Evolutionary conservation across 345 rosid genomes (phyloP).

Genomic region (Eucalyptus polyanthemos): DNA sequence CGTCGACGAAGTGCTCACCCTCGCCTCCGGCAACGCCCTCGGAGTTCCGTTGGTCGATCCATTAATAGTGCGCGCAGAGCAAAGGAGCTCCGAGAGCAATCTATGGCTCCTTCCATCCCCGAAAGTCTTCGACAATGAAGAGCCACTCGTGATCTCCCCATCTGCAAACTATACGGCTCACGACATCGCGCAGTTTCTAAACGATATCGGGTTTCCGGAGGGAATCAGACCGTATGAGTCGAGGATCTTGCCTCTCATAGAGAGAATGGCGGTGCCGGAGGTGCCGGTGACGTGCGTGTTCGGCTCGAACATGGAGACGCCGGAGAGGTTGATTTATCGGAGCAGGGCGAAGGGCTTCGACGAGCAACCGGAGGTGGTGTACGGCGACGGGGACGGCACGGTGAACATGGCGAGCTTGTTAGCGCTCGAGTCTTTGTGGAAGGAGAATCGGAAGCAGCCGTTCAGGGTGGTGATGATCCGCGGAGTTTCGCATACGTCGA

Average conservation of each 20-base stretch:
- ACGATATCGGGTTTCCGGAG: conserved; percentile 50
- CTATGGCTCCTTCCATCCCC: conserved; percentile 78
- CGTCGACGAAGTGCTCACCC: conserved; percentile 44
- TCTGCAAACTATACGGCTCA: conserved; percentile 32
- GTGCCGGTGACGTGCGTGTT: conserved; percentile 62
- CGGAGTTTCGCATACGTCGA: conserved; percentile 49
- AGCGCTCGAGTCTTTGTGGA: conserved; percentile 40
- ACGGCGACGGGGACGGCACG: conserved; percentile 92
- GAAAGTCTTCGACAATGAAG: conserved; percentile 16
- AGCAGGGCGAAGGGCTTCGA: conserved; percentile 36
- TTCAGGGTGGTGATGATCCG: conserved; percentile 23
- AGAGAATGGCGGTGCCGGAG: conserved; percentile 17
- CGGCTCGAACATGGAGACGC: conserved; percentile 47
- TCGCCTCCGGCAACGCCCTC: conserved; percentile 58
- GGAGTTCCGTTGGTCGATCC: conserved; percentile 82
- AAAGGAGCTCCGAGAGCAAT: conserved; percentile 74
- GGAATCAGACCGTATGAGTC: conserved; percentile 45
- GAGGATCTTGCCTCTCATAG: conserved; percentile 43
- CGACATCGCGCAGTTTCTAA: conserved; percentile 33
- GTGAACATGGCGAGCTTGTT: conserved; percentile 59
- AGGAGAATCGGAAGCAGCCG: conserved; percentile 10
- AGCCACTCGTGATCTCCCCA: conserved; percentile 40
- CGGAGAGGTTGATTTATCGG: conserved; percentile 43
- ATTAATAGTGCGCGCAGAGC: conserved; percentile 52
- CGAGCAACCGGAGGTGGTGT: conserved; percentile 39